Evolutionary conservation across 2,329 filamentous ascomycete genomes (phyloP).

Genomic region (Cercospora citrullina): DNA sequence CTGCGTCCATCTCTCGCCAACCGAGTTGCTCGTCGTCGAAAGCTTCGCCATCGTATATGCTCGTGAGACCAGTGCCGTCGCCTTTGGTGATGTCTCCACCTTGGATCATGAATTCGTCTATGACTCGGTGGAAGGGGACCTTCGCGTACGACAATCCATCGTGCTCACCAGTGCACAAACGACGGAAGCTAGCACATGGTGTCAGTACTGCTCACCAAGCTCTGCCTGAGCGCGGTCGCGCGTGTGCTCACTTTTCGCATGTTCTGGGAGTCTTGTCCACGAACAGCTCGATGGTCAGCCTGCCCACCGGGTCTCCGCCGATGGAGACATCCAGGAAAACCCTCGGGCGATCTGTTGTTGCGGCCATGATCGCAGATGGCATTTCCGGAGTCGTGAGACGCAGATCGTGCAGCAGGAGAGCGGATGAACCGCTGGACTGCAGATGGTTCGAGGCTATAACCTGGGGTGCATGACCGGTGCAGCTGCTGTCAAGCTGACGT

Average conservation of each 20-base stretch:
- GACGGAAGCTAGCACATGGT: slow-evolving; percentile 43
- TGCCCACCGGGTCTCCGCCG: slow-evolving; percentile 44
- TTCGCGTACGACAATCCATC: slow-evolving; percentile 42
- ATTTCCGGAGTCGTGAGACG: background rate
- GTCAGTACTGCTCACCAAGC: slow-evolving; percentile 18
- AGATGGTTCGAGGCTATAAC: slow-evolving; percentile 1
- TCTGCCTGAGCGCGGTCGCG: background rate
- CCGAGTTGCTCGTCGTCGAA: slow-evolving; percentile 47
- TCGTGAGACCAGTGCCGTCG: slow-evolving; percentile 44
- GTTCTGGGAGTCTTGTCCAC: slow-evolving; percentile 48
- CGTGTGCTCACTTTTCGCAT: slow-evolving; percentile 46
- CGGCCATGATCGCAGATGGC: slow-evolving; percentile 22
- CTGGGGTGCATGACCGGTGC: slow-evolving; percentile 7
- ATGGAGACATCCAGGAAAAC: slow-evolving; percentile 48
- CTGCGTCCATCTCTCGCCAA: slow-evolving; percentile 45
- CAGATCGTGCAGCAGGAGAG: slow-evolving; percentile 7
- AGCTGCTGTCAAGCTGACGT: background rate
- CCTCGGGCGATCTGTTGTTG: slow-evolving; percentile 36
- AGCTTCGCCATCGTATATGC: slow-evolving; percentile 42
- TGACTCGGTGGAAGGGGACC: slow-evolving; percentile 44
- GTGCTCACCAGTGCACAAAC: slow-evolving; percentile 46
- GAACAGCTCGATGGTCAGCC: slow-evolving; percentile 50
- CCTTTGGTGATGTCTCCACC: slow-evolving; percentile 46
- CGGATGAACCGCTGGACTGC: background rate
- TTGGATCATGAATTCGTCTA: slow-evolving; percentile 49